phyloP scores from a whole-genome alignment of 169 alveolate species.

The Plasmodium cynomolgi region DNA sequence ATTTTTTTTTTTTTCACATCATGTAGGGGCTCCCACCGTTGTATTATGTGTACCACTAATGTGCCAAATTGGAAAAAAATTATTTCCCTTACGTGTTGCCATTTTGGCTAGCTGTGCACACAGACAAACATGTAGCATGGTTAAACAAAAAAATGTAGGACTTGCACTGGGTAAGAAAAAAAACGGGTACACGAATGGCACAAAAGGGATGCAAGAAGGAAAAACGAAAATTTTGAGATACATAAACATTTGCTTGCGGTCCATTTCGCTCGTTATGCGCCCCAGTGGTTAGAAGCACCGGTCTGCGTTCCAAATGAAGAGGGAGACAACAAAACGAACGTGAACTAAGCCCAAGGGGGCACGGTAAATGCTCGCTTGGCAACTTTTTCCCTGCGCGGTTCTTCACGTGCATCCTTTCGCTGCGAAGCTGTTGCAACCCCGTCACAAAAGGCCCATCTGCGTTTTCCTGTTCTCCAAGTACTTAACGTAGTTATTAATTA shows the following conservation, averaged over 20 bases:
- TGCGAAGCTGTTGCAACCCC: neutral
- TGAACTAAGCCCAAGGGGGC: neutral
- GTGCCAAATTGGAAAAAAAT: neutral
- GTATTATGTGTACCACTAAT: neutral
- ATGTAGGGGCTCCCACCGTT: neutral
- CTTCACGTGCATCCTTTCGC: neutral
- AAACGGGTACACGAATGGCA: neutral
- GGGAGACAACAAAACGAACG: neutral
- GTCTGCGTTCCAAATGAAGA: neutral
- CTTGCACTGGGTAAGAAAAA: neutral
- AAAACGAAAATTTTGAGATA: neutral
- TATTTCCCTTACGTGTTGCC: neutral
- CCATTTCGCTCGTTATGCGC: neutral
- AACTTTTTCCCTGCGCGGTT: neutral
- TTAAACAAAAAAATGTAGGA: neutral
- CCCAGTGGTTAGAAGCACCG: neutral
- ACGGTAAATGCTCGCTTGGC: neutral
- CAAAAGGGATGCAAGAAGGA: neutral
- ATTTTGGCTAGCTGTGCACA: slow-evolving; percentile 2
- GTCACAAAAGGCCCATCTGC: slow-evolving; percentile 6
- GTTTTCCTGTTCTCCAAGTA: slow-evolving; percentile 58
- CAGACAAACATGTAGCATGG: neutral
- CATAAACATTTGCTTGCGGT: neutral
- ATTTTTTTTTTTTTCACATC: neutral
- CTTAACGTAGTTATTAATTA: slow-evolving; percentile 57